Evolutionary conservation across 2,329 filamentous ascomycete species (phyloP), one percentile per base, ranked within the genome.

Genomic region (Trichoderma sp.): DNA sequence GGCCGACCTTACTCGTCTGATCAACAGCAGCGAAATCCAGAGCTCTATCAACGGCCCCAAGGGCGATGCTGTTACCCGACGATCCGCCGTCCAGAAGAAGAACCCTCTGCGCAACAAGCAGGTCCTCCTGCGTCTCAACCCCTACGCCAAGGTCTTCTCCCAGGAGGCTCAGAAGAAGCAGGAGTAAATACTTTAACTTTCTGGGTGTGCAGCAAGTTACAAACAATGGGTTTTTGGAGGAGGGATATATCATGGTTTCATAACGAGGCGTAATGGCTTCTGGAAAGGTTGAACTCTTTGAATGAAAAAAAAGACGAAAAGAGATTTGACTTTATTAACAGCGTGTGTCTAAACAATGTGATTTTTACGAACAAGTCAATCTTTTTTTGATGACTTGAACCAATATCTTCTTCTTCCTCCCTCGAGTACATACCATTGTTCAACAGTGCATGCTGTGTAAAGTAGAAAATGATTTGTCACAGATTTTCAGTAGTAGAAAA

Each of bases 81-180:
- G 96, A 81, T 85, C 87, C 76, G 85, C 88, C 80, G 93, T 97
- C 76, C 95, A 97, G 90, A 99, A 99, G 94, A 98, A 98, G 94
- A 99, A 99, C 90, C 96, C 96, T 80, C 94, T 99, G 77, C 88
- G 88, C 86, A 99, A 99, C 92, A 97, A 94, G 90, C 96, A 98
- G 89, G 92, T 99, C 76, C 89, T 97, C 85, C 92, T 99, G 81
- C 92, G 96, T 79, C 92, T 99, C 83, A 99, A 99, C 91, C 96
- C 96, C 74, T 99, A 99, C 86, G 95, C 96, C 77, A 87, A 91
- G 77, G 90, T 92, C 73, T 99, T 96, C 86, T 87, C 90, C 77
- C 93, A 96, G 88, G 89, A 81, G 75, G 68, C 79, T 70, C 79
- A 81, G 77, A 81, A 81, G 79, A 80, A 80, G 78, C 78, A 79